Evolutionary conservation across 805 yeast species (phyloP), one percentile per base, ranked within the genome.

Genomic region (Starmerella asiatica): DNA sequence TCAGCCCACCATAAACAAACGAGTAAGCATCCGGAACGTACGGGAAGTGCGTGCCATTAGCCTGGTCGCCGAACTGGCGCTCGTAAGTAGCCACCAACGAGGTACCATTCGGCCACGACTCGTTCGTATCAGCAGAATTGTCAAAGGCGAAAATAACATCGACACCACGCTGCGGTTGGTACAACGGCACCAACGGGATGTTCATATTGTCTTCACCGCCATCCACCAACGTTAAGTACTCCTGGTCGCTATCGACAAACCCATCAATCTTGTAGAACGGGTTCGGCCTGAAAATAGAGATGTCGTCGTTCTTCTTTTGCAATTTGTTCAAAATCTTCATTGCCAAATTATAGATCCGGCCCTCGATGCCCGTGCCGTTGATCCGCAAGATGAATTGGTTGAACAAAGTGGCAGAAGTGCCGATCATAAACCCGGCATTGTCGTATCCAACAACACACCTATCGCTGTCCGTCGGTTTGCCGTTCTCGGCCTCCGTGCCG

Each of bases 171-270:
- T 70, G 69, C 5, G 73, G 71, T 48, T 76, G 79, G 21, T 79
- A 51, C 37, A 81, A 63, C 2, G 88, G 82, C 23, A 68, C 61
- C 29, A 77, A 56, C 0, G 93, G 91, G 15, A 81, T 64, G 51
- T 79, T 79, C 56, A 79, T 84, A 7, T 67, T 64, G 55, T 80
- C 88, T 56, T 76, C 83, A 24, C 91, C 93, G 32, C 93, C 93
- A 54, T 81, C 93, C 23, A 73, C 83, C 43, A 81, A 60, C 42
- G 57, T 42, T 37, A 80, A 60, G 58, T 42, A 56, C 28, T 71
- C 67, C 8, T 60, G 58, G 29, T 46, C 37, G 26, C 32, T 21
- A 36, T 42, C 46, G 19, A 18, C 36, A 9, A 46, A 32, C 12
- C 37, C 44, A 19, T 38, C 35, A 19, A 46, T 18, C 15, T 45